Base-by-base conservation (phyloP, 306 rosid genomes). In the Prosopis cineraria region DNA sequence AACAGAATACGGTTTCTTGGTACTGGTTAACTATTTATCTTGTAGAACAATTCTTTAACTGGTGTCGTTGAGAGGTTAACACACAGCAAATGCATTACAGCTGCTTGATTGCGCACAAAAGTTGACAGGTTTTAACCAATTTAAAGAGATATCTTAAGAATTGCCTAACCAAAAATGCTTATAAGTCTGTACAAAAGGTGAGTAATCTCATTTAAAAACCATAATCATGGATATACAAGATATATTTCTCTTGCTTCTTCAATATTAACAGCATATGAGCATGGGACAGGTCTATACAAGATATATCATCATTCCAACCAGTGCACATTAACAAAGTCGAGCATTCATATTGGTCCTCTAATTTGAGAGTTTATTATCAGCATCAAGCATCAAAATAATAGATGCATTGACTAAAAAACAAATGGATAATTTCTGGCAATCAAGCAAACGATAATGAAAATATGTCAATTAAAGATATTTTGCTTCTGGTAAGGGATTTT, bases 401-500 rank as follows among this genome's bases (percentile, higher is more conserved):
- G 40, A 66, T 78, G 73, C 59, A 66, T 16, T 66, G 14, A 29
- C 64, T 25, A 73, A 31, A 53, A 66, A 14, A 58, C 67, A 48
- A 50, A 60, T 24, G 39, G 55, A 50, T 40, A 75, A 48, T 30
- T 39, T n/a, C 48, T 33, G 48, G 68, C 73, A 71, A 72, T 47
- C 62, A 55, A 25, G 62, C 6, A 58, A 82, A 73, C 39, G 53
- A 63, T 68, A 78, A 68, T 22, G 37, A 31, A 11, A n/a, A 72
- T 68, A 72, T 66, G 17, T 39, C 70, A 62, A 64, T 29, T 47
- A 44, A 74, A 25, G 3, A 52, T 69, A 45, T 25, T 3, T 45
- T 36, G 68, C 67, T 70, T 74, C 27, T 25, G 41, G 48, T 31
- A 24, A 70, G 73, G 73, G 50, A 34, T 30, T 69, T 83, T 83